phyloP scores from a whole-genome alignment of 2,329 filamentous ascomycete genomes.

The Penicillium sp. region DNA sequence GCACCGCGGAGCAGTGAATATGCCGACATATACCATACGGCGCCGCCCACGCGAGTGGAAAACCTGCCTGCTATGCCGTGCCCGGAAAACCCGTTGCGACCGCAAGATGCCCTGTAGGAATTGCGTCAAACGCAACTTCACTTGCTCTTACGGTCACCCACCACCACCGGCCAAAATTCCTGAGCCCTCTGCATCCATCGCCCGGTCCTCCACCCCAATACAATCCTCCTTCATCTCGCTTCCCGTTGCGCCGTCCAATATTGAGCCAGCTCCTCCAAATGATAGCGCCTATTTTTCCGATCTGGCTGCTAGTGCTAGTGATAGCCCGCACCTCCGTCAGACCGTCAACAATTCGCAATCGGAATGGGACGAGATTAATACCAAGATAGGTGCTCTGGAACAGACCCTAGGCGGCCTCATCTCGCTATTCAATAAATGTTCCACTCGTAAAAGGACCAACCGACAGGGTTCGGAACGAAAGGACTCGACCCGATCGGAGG shows the following conservation, averaged over 20 bases:
- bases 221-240: constrained; percentile 28
- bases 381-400: constrained; percentile 45
- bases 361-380: constrained; percentile 47
- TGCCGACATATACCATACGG: constrained; percentile 45
- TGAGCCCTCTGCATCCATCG: constrained; percentile 20
- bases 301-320: constrained; percentile 24
- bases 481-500: constrained; percentile 31
- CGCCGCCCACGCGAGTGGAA: constrained; percentile 50
- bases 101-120: constrained; percentile 49
- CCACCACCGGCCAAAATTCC: constrained; percentile 28
- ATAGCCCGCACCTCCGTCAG: constrained; percentile 33
- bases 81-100: constrained; percentile 58
- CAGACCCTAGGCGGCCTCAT: constrained; percentile 41
- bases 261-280: constrained; percentile 9
- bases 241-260: constrained; percentile 19
- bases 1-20: constrained; percentile 27
- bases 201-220: constrained; percentile 23
- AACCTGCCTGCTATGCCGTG: constrained; percentile 57
- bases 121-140: constrained; percentile 50
- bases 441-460: constrained; percentile 28
- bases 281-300: constrained; percentile 31
- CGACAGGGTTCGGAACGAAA: constrained; percentile 23
- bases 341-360: constrained; percentile 39
- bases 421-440: constrained; percentile 39
- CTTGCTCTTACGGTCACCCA: constrained; percentile 46